These are phyloP conservation scores for Wakefieldia striispora DNA, from an alignment of 768 basidiomycete species.

Conservation along the genomic window DNA sequence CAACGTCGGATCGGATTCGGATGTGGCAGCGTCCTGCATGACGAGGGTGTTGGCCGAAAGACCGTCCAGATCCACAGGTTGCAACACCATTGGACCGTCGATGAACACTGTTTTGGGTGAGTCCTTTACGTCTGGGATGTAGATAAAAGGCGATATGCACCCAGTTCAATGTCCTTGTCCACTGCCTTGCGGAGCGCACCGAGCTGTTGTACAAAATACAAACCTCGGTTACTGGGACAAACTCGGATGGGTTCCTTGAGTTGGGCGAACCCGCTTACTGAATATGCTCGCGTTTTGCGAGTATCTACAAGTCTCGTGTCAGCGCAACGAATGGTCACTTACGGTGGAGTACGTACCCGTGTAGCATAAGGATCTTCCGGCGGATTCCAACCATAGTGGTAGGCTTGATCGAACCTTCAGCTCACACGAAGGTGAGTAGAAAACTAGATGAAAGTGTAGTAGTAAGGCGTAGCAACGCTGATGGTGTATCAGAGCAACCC, in stretches of 20 bases:
- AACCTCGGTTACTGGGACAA: neutral
- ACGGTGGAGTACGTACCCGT: conserved; percentile 34
- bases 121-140: neutral
- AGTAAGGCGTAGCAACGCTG: no score
- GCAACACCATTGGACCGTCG: conserved; percentile 66
- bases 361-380: conserved; percentile 44
- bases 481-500: no score
- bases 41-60: conserved; percentile 32
- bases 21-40: conserved; percentile 36
- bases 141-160: conserved; percentile 31
- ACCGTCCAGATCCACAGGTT: conserved; percentile 57
- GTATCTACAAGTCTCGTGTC: conserved; percentile 41
- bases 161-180: conserved; percentile 62
- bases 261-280: conserved; percentile 59
- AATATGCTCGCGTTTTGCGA: conserved; percentile 71
- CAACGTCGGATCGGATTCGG: conserved; percentile 53
- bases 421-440: no score
- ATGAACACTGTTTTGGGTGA: conserved; percentile 55
- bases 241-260: neutral
- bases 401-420: neutral
- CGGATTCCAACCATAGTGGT: conserved; percentile 22
- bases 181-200: conserved; percentile 72
- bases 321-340: neutral
- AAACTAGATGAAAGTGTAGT: no score
- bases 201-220: conserved; percentile 39